Evolutionary conservation across 139 green algal species (phyloP).

Genomic region (Chlamydomonas incerta): DNA sequence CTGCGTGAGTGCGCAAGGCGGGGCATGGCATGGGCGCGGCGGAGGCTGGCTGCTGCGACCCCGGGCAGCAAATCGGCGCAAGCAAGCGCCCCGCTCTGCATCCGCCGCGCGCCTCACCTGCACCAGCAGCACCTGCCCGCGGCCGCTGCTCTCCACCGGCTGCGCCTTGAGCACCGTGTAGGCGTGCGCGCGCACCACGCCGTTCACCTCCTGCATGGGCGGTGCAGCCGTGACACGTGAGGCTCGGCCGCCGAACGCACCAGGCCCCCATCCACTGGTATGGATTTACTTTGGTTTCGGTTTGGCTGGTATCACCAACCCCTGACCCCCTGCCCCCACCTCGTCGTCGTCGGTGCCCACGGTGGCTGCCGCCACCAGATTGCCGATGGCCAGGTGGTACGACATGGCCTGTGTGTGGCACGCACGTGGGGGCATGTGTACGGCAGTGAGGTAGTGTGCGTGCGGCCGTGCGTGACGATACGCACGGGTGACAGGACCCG

Average conservation of each 20-base stretch:
- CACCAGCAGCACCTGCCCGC: conserved; percentile 25
- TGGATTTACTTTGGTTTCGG: too few relatives aligned
- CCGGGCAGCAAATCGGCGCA: too few relatives aligned
- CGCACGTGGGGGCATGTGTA: too few relatives aligned
- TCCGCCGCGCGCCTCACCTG: background rate
- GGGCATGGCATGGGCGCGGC: too few relatives aligned
- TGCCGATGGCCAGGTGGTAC: conserved; percentile 40
- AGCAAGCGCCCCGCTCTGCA: too few relatives aligned
- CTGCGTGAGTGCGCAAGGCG: too few relatives aligned
- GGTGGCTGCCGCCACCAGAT: conserved; percentile 27
- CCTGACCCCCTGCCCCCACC: background rate
- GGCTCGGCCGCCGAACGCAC: too few relatives aligned
- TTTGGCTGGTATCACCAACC: background rate
- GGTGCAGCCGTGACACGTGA: too few relatives aligned
- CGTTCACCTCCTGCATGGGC: conserved; percentile 30
- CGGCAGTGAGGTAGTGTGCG: background rate
- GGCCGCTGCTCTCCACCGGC: conserved; percentile 20
- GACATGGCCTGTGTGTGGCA: conserved; percentile 15
- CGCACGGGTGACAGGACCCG: too few relatives aligned
- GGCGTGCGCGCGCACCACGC: conserved; percentile 50
- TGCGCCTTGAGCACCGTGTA: conserved; percentile 48
- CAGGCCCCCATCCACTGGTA: too few relatives aligned
- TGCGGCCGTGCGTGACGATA: background rate
- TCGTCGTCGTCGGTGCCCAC: conserved; percentile 24
- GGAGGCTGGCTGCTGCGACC: too few relatives aligned